Conservation (phyloP, 768 basidiomycete genomes). For the Tulasnella sp. region DNA sequence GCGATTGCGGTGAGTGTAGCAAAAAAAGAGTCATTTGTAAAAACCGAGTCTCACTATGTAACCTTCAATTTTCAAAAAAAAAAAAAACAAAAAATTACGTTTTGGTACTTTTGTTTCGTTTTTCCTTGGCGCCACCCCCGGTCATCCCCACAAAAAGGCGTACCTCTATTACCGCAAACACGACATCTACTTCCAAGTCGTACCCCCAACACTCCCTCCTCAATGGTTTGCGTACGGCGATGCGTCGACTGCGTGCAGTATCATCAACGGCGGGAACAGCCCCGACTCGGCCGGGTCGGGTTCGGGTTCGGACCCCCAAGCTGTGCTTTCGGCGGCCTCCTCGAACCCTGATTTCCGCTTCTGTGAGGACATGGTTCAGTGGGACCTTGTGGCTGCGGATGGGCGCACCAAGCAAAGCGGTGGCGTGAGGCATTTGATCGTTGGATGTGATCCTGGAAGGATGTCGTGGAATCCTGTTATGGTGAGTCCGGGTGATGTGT, state of each 20-base stretch:
- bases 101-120: too few species aligned
- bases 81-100: neutral
- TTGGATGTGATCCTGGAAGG: conserved; percentile 51
- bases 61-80: too few species aligned
- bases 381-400: conserved; percentile 42
- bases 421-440: conserved; percentile 37
- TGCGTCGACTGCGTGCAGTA: conserved; percentile 45
- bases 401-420: neutral
- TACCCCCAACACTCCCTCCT: conserved; percentile 41
- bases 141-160: too few species aligned
- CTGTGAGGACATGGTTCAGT: conserved; percentile 65
- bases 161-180: neutral
- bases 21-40: too few species aligned
- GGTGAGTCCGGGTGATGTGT: too few species aligned
- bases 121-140: too few species aligned
- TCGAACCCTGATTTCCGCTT: conserved; percentile 41
- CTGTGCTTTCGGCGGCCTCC: too few species aligned
- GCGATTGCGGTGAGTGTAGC: neutral
- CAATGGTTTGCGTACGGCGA: conserved; percentile 53
- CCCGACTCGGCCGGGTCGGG: too few species aligned
- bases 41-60: too few species aligned
- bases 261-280: conserved; percentile 36
- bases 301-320: too few species aligned
- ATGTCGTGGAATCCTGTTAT: conserved; percentile 66
- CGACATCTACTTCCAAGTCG: conserved; percentile 4